Percentiles rank a stretch among this genome's conserved stretches.
phyloP scores from a whole-genome alignment of 352 stramenopile species.

The Elongisporangium prolatum region DNA sequence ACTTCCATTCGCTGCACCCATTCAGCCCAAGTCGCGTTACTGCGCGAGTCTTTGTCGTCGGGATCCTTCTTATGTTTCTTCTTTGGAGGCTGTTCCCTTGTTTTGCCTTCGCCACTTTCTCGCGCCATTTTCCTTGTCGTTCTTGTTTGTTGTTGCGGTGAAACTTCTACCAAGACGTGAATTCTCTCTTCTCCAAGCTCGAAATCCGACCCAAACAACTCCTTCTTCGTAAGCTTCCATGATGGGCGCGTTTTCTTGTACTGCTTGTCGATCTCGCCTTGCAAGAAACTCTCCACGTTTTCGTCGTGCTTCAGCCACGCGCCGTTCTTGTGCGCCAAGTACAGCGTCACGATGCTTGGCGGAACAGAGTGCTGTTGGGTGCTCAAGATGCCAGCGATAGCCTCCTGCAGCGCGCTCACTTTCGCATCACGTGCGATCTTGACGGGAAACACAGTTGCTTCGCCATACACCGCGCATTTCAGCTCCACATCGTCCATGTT shows the following conservation, averaged over 20 bases:
- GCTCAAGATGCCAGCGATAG: background rate
- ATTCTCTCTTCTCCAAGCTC: conserved; percentile 14
- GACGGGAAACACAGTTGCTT: conserved; percentile 5
- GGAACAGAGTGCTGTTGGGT: no score
- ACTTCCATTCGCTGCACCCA: no score
- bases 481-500: conserved; percentile 7
- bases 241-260: conserved; percentile 10
- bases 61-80: no score
- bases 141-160: no score
- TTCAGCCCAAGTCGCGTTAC: no score
- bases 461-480: conserved; percentile 7
- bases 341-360: no score
- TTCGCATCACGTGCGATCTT: conserved; percentile 5
- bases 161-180: conserved; percentile 19
- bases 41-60: no score
- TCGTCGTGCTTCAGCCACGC: conserved; percentile 16
- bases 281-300: conserved; percentile 8
- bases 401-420: conserved; percentile 7
- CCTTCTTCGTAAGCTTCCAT: conserved; percentile 13
- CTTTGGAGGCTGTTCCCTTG: no score
- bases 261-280: conserved; percentile 7
- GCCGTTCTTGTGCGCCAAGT: background rate
- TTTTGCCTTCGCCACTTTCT: no score
- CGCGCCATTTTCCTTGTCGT: no score
- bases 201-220: conserved; percentile 16